phyloP scores from a whole-genome alignment of 257 asterid species.

The Nyctanthes arbortristis region DNA sequence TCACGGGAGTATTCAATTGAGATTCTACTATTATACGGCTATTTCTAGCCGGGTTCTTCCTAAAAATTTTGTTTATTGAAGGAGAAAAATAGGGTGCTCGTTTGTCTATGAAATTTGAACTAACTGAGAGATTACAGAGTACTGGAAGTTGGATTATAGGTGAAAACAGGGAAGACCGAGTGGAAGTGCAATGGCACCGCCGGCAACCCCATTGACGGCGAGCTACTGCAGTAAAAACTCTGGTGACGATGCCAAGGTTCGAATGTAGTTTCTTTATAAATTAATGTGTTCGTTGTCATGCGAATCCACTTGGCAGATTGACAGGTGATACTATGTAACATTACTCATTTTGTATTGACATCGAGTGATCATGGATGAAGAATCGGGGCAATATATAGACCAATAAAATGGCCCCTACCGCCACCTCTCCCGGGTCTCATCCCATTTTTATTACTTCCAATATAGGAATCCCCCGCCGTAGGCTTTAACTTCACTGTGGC shows the following conservation, averaged over 20 bases:
- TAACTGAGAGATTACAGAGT: slow-evolving; percentile 15
- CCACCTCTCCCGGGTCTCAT: too few relatives aligned
- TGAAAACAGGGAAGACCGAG: slow-evolving; percentile 16
- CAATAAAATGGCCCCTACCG: too few relatives aligned
- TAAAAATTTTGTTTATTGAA: slow-evolving; percentile 16
- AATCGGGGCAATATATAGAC: neutral
- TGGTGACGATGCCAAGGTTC: neutral
- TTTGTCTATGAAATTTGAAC: slow-evolving; percentile 23
- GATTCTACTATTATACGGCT: slow-evolving; percentile 28
- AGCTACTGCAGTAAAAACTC: slow-evolving; percentile 10
- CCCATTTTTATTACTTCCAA: too few relatives aligned
- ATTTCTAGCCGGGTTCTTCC: neutral
- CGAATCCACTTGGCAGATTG: too few relatives aligned
- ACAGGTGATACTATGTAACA: too few relatives aligned
- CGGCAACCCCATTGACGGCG: slow-evolving; percentile 39
- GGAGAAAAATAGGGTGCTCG: slow-evolving; percentile 14
- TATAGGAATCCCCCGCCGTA: too few relatives aligned
- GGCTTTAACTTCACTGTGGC: too few relatives aligned
- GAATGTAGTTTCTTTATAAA: neutral
- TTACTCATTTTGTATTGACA: too few relatives aligned
- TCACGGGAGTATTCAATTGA: slow-evolving; percentile 39
- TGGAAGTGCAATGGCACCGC: slow-evolving; percentile 29
- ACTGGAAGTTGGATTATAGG: neutral
- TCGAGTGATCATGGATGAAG: neutral
- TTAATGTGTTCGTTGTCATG: neutral